A percentile compares a stretch with the other conserved stretches of the same genome.
Evolutionary conservation across 164 flowering plant species (phyloP).

Genomic region (Tinospora cordifolia): DNA sequence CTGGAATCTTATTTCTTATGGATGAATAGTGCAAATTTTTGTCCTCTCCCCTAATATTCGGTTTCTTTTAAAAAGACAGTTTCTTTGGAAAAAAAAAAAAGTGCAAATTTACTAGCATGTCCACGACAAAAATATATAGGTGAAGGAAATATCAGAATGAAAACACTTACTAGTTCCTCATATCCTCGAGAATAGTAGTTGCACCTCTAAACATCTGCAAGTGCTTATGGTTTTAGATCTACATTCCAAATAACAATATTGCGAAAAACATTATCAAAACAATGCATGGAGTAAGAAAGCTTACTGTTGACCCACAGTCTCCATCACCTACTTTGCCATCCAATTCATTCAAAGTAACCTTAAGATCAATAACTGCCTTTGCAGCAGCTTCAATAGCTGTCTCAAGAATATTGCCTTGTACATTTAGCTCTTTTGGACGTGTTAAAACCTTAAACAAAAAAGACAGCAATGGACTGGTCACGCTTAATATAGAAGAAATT

Average conservation of each 20-base stretch:
- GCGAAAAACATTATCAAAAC: not conserved
- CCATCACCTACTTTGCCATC: constrained; percentile 92
- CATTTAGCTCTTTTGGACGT: constrained; percentile 53
- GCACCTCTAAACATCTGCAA: constrained; percentile 84
- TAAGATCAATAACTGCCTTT: constrained; percentile 49
- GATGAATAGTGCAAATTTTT: no score
- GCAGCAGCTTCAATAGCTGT: constrained; percentile 83
- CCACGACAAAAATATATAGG: not conserved
- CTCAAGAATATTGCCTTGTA: constrained; percentile 64
- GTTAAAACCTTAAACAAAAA: constrained; percentile 35
- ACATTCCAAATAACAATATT: constrained; percentile 2
- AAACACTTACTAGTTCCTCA: constrained; percentile 52
- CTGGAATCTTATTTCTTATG: not conserved
- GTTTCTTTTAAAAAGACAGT: no score
- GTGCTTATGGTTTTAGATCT: constrained; percentile 12
- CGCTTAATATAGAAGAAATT: not conserved
- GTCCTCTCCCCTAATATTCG: no score
- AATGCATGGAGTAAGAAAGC: constrained; percentile 18
- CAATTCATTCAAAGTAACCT: constrained; percentile 75
- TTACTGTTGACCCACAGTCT: constrained; percentile 94
- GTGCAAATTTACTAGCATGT: not conserved
- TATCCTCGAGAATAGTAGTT: constrained; percentile 67
- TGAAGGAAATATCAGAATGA: not conserved
- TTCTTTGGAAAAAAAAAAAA: no score
- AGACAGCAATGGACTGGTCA: not conserved